Percentiles rank a stretch among this genome's conserved stretches.
Conservation (phyloP, 306 rosid species). For the Fagus crenata region DNA sequence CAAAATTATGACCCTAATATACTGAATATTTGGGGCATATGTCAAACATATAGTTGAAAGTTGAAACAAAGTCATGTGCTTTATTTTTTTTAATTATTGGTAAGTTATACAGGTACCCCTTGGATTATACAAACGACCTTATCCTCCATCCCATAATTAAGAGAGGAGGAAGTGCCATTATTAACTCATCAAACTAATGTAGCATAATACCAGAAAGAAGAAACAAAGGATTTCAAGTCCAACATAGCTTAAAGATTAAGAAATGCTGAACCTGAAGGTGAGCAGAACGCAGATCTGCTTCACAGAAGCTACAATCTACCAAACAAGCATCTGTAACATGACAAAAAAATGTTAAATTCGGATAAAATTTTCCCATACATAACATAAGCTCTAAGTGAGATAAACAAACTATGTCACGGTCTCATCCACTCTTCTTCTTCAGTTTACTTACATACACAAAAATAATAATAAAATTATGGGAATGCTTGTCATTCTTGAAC, state of each 20-base stretch:
- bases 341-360: constrained; percentile 5
- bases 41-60: constrained; percentile 2
- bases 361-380: constrained; percentile 21
- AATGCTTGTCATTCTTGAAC: not conserved
- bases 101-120: fast-evolving
- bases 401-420: not conserved
- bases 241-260: constrained; percentile 9
- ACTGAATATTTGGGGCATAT: not conserved
- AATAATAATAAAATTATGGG: not conserved
- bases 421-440: not conserved
- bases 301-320: constrained; percentile 79
- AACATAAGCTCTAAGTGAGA: not conserved
- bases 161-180: too few relatives aligned
- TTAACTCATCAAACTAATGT: not conserved
- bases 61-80: not conserved
- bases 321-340: constrained; percentile 81
- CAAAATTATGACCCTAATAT: not conserved
- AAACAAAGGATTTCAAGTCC: not conserved
- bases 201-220: not conserved
- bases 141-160: too few relatives aligned
- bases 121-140: too few relatives aligned
- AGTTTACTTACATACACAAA: not conserved
- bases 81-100: too few relatives aligned
- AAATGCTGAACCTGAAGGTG: constrained; percentile 75
- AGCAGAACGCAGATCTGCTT: constrained; percentile 92